phyloP scores from a whole-genome alignment of 129 eudicot species.

The Escallonia herrerae region DNA sequence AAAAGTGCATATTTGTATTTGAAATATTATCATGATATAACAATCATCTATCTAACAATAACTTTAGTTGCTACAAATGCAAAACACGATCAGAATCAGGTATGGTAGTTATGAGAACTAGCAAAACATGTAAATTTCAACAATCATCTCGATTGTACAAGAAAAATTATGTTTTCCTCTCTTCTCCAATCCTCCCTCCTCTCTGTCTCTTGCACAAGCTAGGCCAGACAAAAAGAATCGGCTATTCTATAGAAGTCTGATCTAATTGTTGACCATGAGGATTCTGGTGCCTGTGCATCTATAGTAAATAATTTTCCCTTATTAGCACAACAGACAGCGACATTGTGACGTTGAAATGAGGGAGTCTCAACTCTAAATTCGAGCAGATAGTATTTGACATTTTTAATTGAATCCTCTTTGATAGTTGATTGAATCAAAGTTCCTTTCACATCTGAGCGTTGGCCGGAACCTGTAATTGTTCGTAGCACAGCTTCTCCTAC shows the following conservation, averaged over 20 bases:
- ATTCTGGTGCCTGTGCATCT: slow-evolving; percentile 83
- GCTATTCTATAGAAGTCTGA: slow-evolving; percentile 55
- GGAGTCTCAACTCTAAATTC: slow-evolving; percentile 80
- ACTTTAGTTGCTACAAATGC: no score
- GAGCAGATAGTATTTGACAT: slow-evolving; percentile 58
- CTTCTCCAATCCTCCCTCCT: no score
- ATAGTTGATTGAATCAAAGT: slow-evolving; percentile 46
- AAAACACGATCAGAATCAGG: no score
- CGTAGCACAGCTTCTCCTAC: slow-evolving; percentile 73
- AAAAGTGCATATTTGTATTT: no score
- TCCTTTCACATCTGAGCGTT: slow-evolving; percentile 44
- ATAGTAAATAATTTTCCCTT: slow-evolving; percentile 65
- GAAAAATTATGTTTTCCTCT: no score
- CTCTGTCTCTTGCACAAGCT: no score
- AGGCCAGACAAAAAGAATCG: slow-evolving; percentile 48
- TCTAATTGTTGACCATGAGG: slow-evolving; percentile 52
- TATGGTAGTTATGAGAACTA: no score
- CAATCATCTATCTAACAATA: no score
- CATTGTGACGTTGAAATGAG: slow-evolving; percentile 61
- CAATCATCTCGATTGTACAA: no score
- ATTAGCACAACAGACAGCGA: slow-evolving; percentile 69
- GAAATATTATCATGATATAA: no score
- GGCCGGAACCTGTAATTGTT: slow-evolving; percentile 40
- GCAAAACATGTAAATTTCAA: no score
- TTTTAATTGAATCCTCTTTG: slow-evolving; percentile 46